Percentiles rank a stretch among this genome's conserved stretches.
These are phyloP conservation scores for Aspergillus kassunensis DNA, from an alignment of 495 filamentous ascomycete species.

Conservation along the genomic window DNA sequence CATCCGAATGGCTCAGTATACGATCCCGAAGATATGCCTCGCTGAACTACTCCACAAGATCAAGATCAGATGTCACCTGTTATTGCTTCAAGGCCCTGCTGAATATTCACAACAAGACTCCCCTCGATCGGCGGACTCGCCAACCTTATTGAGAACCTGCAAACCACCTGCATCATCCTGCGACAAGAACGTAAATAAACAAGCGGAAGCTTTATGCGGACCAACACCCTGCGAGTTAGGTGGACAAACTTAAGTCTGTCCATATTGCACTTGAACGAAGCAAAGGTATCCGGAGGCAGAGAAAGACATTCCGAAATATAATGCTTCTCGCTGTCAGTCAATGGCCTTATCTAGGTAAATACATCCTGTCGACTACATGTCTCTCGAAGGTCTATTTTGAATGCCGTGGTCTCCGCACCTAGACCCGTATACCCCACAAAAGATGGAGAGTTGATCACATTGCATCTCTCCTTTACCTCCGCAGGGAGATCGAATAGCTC, in stretches of 20 bases:
- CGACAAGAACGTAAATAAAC: constrained; percentile 48
- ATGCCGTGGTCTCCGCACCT: constrained; percentile 46
- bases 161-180: constrained; percentile 53
- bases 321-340: constrained; percentile 27
- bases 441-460: constrained; percentile 78
- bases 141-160: constrained; percentile 48
- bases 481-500: constrained; percentile 75
- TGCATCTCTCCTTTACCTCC: constrained; percentile 72
- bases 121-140: constrained; percentile 43
- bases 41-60: constrained; percentile 31
- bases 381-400: constrained; percentile 40
- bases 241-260: constrained; percentile 86
- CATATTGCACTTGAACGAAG: constrained; percentile 79
- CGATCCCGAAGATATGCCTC: constrained; percentile 63
- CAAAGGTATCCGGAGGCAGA: constrained; percentile 67
- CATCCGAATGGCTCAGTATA: constrained; percentile 87
- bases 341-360: not conserved
- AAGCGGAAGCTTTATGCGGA: constrained; percentile 87
- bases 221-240: constrained; percentile 74
- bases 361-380: constrained; percentile 10
- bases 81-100: constrained; percentile 87
- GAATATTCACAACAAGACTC: constrained; percentile 56
- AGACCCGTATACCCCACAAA: constrained; percentile 50
- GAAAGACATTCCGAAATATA: constrained; percentile 78
- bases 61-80: constrained; percentile 76